Evolutionary conservation across 805 yeast genomes (phyloP), one percentile per base, ranked within the genome.

Genomic region (Ogataea allantospora): DNA sequence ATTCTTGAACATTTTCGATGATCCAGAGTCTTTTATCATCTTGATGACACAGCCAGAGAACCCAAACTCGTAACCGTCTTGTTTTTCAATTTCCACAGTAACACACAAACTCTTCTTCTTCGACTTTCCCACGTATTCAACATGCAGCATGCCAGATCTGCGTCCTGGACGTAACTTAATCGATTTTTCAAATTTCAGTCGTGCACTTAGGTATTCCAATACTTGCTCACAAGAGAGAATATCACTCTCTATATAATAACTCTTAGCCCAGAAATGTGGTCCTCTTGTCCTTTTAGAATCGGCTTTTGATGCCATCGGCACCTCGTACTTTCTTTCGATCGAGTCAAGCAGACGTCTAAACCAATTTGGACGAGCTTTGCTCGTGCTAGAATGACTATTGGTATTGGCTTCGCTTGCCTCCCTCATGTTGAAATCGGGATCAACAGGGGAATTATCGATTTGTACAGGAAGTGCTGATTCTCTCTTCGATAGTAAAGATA

Each of bases 11-110:
- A 46, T 38, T 9, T 46, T 49, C 13, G 38, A 35, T 8, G 43
- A 36, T 2, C 63, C 62, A 4, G 44, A 43, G 7, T 47, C 19
- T 30, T 50, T 56, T 6, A 35, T 24, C 14, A 60, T 29, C 13
- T 51, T 54, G 6, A 58, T 38, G 20, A 53, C 54, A 36, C 64
- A 58, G 3, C 65, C 65, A 4, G 59, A 53, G 33, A 60, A 60
- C 11, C 64, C 65, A 41, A 42, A 58, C 27, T 58, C 61, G 10
- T 43, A 37, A 3, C 63, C 64, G 12, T 56, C 53, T 19, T 51
- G 55, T 24, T 52, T 56, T 22, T 52, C 53, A 6, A 48, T 30
- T 18, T 55, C 60, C 18, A 54, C 33, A 8, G 46, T 38, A 18
- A 60, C 43, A 5, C 17, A 33, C n/a, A 48, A 33, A 2, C 38